Base-by-base conservation (phyloP, 2,329 filamentous ascomycete genomes). In the Sclerotinia sclerotiorum region DNA sequence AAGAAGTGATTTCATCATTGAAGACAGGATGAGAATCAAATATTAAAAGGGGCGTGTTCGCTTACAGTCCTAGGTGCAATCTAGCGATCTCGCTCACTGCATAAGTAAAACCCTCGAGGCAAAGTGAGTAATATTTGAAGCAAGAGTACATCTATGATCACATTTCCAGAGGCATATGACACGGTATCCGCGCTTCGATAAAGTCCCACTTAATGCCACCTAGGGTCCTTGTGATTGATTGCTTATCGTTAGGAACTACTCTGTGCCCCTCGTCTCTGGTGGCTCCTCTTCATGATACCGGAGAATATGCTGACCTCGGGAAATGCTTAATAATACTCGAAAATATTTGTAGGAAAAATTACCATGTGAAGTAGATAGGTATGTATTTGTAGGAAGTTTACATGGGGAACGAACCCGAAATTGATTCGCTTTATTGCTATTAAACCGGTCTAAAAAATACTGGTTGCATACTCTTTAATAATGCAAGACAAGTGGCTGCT, bases 41-140 rank as follows among this genome's bases (percentile, higher is more conserved):
- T 32, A 13, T 13, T 39, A 32, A 63, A 62, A 51, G 60, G 60
- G 60, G 60, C 19, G 24, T 63, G 19, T 62, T 63, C 60, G 60
- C 60, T 63, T 63, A 63, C 60, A 63, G 32, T 39, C 17, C n/a
- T 63, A 32, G 5, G 32, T 24, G 21, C 21, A 51, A 24, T 39
- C 8, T 15, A 35, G 13, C 13, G 35, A 62, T 51, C 29, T n/a
- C 60, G 29, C 19, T 19, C 13, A 42, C 46, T 62, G 10, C 21
- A 62, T 27, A 19, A 62, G 29, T 21, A 21, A 27, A 29, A n/a
- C 24, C 17, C 21, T 39, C n/a, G 44, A 24, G 35, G 46, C 11
- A 15, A 49, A n/a, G 39, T 51, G 6, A 62, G 24, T 35, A 2
- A 39, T 24, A 39, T 1, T 19, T 11, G 35, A 49, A 6, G 6